Evolutionary conservation across 352 stramenopile genomes (phyloP), one percentile per base, ranked within the genome.

Genomic region (Discostella stelligera): DNA sequence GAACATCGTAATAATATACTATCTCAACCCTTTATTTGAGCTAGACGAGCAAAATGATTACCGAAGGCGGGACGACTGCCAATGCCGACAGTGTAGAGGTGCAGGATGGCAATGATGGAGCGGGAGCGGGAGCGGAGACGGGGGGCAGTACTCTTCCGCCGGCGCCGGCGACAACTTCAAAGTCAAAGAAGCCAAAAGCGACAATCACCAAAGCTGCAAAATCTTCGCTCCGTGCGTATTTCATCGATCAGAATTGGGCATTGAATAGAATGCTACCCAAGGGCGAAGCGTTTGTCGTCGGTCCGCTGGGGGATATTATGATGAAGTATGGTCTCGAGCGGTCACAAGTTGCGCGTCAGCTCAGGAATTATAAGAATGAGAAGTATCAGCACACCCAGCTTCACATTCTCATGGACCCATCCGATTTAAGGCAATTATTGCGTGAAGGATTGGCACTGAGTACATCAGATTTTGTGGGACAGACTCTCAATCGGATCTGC

Each of bases 161-260:
- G 27, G 27, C 27, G 27, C 2, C 2, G 27, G 2, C 2, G 5
- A 2, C 27, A 32, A 5, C 27, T 2, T 5, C 27, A 32, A 32
- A 32, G 27, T 6, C 2, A 32, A 32, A 32, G 27, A 32, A n/a
- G n/a, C n/a, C n/a, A n/a, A n/a, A 5, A 32, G 5, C 27, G 5
- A 32, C 27, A 2, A 32, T 32, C 27, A 32, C 27, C 27, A 32
- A 32, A 6, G 27, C 2, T 13, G 52, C 50, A 1, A 73, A 65
- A 16, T 25, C 25, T 46, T 32, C 37, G 32, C 54, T 73, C 13
- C 52, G 50, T 14, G 21, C 41, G 30, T 64, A 66, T 50, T 73
- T 73, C 32, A 39, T 32, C 16, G 21, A n/a, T 16, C 14, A 14
- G 11, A 64, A 73, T 21, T 73, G 65, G 65, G 52, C 65, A 1